phyloP scores from a whole-genome alignment of 177 flowering plant species.

The Vitis hybrid region DNA sequence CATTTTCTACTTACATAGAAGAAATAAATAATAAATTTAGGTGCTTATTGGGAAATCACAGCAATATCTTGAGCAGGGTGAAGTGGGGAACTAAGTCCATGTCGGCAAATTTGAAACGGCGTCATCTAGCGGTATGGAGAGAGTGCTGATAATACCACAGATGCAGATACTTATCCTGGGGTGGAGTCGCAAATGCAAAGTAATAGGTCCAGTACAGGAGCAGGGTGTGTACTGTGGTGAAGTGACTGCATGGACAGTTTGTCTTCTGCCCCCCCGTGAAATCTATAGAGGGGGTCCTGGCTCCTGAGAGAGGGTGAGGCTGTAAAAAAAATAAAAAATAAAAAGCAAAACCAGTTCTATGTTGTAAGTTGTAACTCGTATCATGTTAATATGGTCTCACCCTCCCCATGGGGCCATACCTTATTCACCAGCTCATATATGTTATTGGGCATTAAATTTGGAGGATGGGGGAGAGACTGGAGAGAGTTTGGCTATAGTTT shows the following conservation, averaged over 20 bases:
- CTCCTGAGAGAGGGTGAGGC: background rate
- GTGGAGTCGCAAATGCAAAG: background rate
- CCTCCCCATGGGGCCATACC: no score
- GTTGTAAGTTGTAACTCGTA: background rate
- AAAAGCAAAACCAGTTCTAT: constrained; percentile 3
- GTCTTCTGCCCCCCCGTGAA: constrained; percentile 18
- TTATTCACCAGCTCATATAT: no score
- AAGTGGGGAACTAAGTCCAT: background rate
- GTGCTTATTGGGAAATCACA: no score
- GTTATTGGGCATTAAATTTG: no score
- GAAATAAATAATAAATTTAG: no score
- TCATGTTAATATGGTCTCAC: no score
- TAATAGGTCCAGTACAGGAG: constrained; percentile 5
- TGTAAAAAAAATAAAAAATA: background rate
- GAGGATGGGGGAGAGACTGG: no score
- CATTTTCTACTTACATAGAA: no score
- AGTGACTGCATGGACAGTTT: constrained; percentile 26
- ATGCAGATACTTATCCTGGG: constrained; percentile 6
- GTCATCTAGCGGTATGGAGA: constrained; percentile 7
- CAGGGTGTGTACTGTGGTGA: constrained; percentile 5
- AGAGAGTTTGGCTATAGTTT: no score
- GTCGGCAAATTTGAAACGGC: constrained; percentile 3
- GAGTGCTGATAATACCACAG: background rate
- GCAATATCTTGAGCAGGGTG: no score
- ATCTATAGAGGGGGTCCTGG: constrained; percentile 12